Evolutionary conservation across 306 rosid species (phyloP).

Genomic region (Castanopsis chinensis): DNA sequence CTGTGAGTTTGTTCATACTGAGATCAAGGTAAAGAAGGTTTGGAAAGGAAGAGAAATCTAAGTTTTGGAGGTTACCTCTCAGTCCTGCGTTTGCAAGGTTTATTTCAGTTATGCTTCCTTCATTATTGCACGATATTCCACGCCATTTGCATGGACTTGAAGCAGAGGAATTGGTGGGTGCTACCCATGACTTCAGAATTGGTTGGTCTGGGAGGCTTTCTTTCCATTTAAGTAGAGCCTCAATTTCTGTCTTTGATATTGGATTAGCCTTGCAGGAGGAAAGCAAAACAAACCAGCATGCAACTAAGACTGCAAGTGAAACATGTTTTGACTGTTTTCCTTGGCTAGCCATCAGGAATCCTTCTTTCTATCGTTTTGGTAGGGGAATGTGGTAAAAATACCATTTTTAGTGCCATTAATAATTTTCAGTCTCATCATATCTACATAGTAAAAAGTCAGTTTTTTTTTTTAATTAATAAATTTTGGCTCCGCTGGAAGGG

Average conservation of each 20-base stretch:
- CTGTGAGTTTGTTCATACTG: not conserved
- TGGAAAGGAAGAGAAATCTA: not conserved
- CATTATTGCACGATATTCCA: too few species aligned
- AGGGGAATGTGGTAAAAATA: too few species aligned
- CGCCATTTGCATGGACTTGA: too few species aligned
- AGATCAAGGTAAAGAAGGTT: conserved; percentile 25
- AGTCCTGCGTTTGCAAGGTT: not conserved
- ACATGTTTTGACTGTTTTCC: too few species aligned
- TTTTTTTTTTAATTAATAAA: too few species aligned
- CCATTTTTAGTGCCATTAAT: too few species aligned
- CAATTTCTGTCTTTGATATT: not conserved
- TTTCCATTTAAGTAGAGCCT: not conserved
- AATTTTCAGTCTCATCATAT: too few species aligned
- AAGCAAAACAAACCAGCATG: not conserved
- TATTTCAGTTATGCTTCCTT: not conserved
- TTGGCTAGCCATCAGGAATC: too few species aligned
- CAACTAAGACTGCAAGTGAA: not conserved
- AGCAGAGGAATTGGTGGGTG: not conserved
- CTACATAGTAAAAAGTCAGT: too few species aligned
- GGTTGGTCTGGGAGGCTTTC: not conserved
- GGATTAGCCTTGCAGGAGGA: not conserved
- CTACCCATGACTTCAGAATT: not conserved
- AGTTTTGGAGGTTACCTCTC: not conserved
- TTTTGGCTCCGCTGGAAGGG: too few species aligned
- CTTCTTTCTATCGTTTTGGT: too few species aligned